phyloP scores from a whole-genome alignment of 108 stramenopile species.

The Heterococcus sp. region DNA sequence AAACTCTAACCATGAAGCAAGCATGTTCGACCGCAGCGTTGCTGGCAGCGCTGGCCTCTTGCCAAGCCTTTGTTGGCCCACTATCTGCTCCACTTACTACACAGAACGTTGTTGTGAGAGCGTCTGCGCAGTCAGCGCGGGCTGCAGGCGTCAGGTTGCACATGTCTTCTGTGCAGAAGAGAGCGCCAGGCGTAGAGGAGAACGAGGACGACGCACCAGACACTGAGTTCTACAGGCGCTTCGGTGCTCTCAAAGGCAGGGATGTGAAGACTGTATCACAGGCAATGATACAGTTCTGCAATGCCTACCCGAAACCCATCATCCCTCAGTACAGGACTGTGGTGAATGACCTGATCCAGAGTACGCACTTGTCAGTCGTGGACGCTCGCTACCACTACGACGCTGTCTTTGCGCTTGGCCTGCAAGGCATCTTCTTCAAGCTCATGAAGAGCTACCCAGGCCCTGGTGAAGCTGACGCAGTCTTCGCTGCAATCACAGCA shows the following conservation, averaged over 20 bases:
- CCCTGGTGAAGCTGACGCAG: constrained; percentile 67
- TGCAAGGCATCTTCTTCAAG: constrained; percentile 54
- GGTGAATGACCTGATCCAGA: constrained; percentile 84
- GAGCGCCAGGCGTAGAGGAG: too few relatives aligned
- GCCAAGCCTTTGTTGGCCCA: background rate
- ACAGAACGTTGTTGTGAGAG: too few relatives aligned
- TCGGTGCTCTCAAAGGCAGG: background rate
- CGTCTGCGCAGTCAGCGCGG: too few relatives aligned
- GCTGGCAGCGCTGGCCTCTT: background rate
- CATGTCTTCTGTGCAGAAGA: too few relatives aligned
- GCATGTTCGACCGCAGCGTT: background rate
- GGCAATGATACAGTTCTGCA: background rate
- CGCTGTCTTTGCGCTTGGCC: constrained; percentile 74
- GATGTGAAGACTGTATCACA: background rate
- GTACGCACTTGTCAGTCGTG: constrained; percentile 80
- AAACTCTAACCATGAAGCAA: background rate
- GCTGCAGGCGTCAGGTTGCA: too few relatives aligned
- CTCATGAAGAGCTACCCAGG: constrained; percentile 81
- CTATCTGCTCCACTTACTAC: background rate
- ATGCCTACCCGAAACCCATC: constrained; percentile 47
- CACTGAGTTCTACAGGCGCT: background rate
- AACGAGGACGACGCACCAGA: too few relatives aligned
- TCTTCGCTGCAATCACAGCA: constrained; percentile 71
- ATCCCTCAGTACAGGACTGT: constrained; percentile 85
- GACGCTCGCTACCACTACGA: constrained; percentile 84